phyloP scores from a whole-genome alignment of 371 early-diverging fungal species.

The Syncephalastrum contaminatum region DNA sequence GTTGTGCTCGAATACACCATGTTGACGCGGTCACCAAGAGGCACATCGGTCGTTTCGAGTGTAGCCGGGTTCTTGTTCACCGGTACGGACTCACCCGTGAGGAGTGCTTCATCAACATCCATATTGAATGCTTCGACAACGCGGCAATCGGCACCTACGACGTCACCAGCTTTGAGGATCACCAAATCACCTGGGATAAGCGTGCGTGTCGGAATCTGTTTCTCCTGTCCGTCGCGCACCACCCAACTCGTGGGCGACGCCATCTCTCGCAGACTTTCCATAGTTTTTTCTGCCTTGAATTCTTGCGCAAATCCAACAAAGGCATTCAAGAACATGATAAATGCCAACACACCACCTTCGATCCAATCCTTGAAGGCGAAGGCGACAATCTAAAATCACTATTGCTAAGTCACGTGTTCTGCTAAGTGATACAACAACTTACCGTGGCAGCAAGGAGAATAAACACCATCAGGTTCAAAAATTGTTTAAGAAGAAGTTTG shows the following conservation, averaged over 20 bases:
- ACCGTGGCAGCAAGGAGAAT: slow-evolving; percentile 76
- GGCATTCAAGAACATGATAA: slow-evolving; percentile 80
- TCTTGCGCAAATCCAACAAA: slow-evolving; percentile 89
- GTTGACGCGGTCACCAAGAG: slow-evolving; percentile 64
- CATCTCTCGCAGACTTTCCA: slow-evolving; percentile 86
- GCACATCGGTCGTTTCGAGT: slow-evolving; percentile 34
- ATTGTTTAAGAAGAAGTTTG: slow-evolving; percentile 71
- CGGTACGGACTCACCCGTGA: slow-evolving; percentile 67
- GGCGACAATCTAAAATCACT: slow-evolving; percentile 43
- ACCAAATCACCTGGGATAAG: slow-evolving; percentile 89
- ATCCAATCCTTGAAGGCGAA: slow-evolving; percentile 65
- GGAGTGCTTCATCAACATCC: slow-evolving; percentile 82
- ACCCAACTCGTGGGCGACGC: slow-evolving; percentile 78
- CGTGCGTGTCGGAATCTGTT: slow-evolving; percentile 71
- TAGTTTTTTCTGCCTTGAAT: slow-evolving; percentile 85
- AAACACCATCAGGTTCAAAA: slow-evolving; percentile 82
- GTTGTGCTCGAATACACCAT: slow-evolving; percentile 61
- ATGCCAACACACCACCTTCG: slow-evolving; percentile 70
- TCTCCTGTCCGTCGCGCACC: slow-evolving; percentile 74
- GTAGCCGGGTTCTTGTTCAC: slow-evolving; percentile 31
- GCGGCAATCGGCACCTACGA: slow-evolving; percentile 88
- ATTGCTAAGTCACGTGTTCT: background rate
- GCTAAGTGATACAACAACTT: background rate
- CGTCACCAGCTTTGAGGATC: slow-evolving; percentile 86
- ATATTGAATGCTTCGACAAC: slow-evolving; percentile 80